Percentiles rank a stretch among this genome's conserved stretches.
phyloP scores from a whole-genome alignment of 768 basidiomycete genomes.

The Pleurotus sapidus region DNA sequence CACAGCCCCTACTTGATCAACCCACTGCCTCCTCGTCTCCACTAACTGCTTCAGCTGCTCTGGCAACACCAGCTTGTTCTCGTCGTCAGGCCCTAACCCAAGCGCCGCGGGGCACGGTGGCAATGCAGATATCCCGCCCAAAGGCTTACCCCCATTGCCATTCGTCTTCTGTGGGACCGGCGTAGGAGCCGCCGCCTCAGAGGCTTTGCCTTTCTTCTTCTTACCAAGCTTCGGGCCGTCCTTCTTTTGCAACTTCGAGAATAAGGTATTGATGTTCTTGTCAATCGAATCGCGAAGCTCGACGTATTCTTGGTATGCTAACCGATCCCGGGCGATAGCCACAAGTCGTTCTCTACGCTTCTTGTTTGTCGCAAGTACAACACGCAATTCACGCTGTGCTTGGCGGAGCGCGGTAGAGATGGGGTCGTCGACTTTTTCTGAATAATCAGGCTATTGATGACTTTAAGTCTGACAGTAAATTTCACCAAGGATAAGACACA shows the following conservation, averaged over 20 bases:
- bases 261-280: constrained; percentile 73
- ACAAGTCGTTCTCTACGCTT: constrained; percentile 72
- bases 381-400: constrained; percentile 78
- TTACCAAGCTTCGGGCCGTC: constrained; percentile 72
- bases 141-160: constrained; percentile 24
- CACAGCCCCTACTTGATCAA: constrained; percentile 67
- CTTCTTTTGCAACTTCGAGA: constrained; percentile 81
- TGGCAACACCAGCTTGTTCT: constrained; percentile 57
- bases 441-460: constrained; percentile 60
- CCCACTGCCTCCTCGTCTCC: constrained; percentile 75
- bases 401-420: constrained; percentile 88
- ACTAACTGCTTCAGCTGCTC: constrained; percentile 73
- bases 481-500: constrained; percentile 24
- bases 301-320: constrained; percentile 91
- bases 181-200: constrained; percentile 22
- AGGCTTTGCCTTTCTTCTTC: constrained; percentile 64
- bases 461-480: background rate
- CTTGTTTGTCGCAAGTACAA: constrained; percentile 80
- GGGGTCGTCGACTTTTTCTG: constrained; percentile 87
- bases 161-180: constrained; percentile 23
- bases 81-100: constrained; percentile 67
- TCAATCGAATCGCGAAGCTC: constrained; percentile 84
- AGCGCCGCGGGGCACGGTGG: constrained; percentile 70
- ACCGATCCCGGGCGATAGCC: constrained; percentile 76
- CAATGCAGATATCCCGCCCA: constrained; percentile 26